A percentile compares a stretch with the other conserved stretches of the same genome.
phyloP scores from a whole-genome alignment of 257 asterid genomes.

The Echium plantagineum region DNA sequence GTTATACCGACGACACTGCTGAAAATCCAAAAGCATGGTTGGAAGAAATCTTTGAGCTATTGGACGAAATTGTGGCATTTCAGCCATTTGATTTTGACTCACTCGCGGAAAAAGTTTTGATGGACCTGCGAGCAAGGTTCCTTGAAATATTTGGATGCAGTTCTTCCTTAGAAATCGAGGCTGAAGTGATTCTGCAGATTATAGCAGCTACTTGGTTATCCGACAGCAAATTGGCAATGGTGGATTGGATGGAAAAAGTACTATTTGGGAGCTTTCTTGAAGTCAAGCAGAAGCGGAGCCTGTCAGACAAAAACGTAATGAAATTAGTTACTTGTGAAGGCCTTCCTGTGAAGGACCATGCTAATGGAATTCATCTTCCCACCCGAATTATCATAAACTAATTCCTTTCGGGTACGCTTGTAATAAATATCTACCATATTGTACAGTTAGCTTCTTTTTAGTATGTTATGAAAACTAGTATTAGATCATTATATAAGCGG shows the following conservation, averaged over 20 bases:
- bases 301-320: conserved; percentile 26
- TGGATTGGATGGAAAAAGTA: conserved; percentile 66
- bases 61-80: conserved; percentile 49
- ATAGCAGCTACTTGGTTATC: conserved; percentile 74
- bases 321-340: conserved; percentile 45
- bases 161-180: conserved; percentile 46
- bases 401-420: conserved; percentile 23
- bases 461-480: too few species aligned
- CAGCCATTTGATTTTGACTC: conserved; percentile 56
- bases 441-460: not conserved
- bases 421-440: conserved; percentile 10
- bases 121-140: conserved; percentile 32
- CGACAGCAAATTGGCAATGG: conserved; percentile 28
- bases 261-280: conserved; percentile 39
- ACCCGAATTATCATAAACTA: conserved; percentile 32
- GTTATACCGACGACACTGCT: conserved; percentile 21
- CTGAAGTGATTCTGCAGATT: conserved; percentile 53
- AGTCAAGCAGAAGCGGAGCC: conserved; percentile 26
- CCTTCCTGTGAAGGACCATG: conserved; percentile 35
- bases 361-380: conserved; percentile 61
- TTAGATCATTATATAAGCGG: too few species aligned
- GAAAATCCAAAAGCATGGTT: conserved; percentile 49
- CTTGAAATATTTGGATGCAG: conserved; percentile 29
- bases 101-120: conserved; percentile 41
- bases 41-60: conserved; percentile 42